Percentiles rank a stretch among this genome's conserved stretches.
Conservation (phyloP, 2,329 filamentous ascomycete species). For the Alternaria viburni region DNA sequence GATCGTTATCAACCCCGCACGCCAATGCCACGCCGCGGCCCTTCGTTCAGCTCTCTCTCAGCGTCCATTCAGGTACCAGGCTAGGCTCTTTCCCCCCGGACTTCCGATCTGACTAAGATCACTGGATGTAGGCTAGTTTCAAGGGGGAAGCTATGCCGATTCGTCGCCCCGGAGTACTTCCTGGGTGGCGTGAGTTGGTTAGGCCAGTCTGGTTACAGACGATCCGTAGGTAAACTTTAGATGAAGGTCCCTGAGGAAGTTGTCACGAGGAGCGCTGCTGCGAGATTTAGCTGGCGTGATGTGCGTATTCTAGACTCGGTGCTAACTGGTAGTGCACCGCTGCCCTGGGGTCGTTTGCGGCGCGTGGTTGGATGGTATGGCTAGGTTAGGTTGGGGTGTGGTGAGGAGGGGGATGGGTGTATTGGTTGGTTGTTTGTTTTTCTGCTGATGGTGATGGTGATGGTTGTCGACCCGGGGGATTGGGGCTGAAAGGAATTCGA, state of each 20-base stretch:
- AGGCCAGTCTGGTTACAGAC: neutral
- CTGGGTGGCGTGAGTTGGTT: neutral
- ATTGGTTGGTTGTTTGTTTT: neutral
- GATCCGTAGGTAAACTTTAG: neutral
- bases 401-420: neutral
- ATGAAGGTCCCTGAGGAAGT: neutral
- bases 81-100: neutral
- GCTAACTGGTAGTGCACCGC: neutral
- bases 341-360: neutral
- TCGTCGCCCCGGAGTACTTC: neutral
- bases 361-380: neutral
- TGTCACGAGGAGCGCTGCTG: neutral
- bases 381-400: rapidly evolving
- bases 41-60: neutral
- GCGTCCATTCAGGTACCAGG: neutral
- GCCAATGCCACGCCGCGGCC: neutral
- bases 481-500: too few relatives aligned
- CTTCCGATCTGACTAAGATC: neutral
- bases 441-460: neutral
- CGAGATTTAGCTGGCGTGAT: too few relatives aligned
- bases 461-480: too few relatives aligned
- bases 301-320: neutral
- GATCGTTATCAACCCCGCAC: neutral
- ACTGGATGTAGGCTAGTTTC: neutral
- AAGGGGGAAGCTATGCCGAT: neutral